Conservation (phyloP, 2,329 filamentous ascomycete genomes). For the Phaeoacremonium minimum region DNA sequence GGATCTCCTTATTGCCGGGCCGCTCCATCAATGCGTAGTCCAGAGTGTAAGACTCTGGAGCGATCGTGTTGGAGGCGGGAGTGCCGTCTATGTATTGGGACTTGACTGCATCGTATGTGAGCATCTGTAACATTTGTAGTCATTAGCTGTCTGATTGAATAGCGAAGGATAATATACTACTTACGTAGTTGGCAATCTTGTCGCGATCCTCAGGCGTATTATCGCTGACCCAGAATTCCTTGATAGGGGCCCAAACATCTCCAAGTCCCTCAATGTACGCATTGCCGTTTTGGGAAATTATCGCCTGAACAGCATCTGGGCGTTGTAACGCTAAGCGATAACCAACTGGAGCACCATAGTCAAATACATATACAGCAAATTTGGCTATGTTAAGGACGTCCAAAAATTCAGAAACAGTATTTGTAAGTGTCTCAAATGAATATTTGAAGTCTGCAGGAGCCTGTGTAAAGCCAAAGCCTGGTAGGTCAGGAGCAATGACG, state of each 20-base stretch:
- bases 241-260: conserved; percentile 44
- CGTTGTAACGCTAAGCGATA: conserved; percentile 47
- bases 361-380: conserved; percentile 57
- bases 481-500: conserved; percentile 53
- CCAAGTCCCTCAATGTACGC: conserved; percentile 54
- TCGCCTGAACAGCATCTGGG: conserved; percentile 41
- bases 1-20: conserved; percentile 43
- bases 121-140: too few species aligned
- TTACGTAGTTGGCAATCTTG: too few species aligned
- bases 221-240: conserved; percentile 36
- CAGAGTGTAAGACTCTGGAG: conserved; percentile 41
- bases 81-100: conserved; percentile 39
- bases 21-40: conserved; percentile 48
- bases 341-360: conserved; percentile 56
- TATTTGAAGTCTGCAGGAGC: conserved; percentile 41
- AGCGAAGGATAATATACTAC: too few species aligned
- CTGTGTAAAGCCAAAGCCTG: conserved; percentile 55
- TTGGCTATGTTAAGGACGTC: conserved; percentile 37
- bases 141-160: too few species aligned
- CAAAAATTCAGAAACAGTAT: conserved; percentile 43
- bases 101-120: conserved; percentile 33
- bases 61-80: conserved; percentile 24
- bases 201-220: conserved; percentile 27
- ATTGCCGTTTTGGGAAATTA: conserved; percentile 58
- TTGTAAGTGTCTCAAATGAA: conserved; percentile 48